Evolutionary conservation across 108 stramenopile species (phyloP).

Genomic region (Stephanodiscus minutulus): DNA sequence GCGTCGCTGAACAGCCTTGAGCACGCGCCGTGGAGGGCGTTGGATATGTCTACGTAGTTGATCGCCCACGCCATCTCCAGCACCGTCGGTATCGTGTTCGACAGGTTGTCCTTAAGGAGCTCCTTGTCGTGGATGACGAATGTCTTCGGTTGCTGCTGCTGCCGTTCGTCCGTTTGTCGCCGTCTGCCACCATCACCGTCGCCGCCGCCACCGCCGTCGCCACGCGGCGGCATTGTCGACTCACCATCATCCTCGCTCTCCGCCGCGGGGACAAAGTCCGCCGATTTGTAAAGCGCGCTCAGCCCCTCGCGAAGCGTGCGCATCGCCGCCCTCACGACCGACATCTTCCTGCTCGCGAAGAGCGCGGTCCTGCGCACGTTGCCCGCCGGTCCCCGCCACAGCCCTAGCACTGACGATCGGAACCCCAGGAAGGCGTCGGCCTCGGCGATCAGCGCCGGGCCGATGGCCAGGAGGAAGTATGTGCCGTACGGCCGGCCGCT

Average conservation of each 20-base stretch:
- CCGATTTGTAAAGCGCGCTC: constrained; percentile 35
- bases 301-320: constrained; percentile 26
- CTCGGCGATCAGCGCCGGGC: constrained; percentile 52
- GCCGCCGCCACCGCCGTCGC: background rate
- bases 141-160: background rate
- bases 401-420: constrained; percentile 39
- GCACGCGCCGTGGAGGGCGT: constrained; percentile 44
- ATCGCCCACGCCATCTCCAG: constrained; percentile 50
- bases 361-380: constrained; percentile 26
- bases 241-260: too few relatives aligned
- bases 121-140: constrained; percentile 20
- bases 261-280: constrained; percentile 23
- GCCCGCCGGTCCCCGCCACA: constrained; percentile 44
- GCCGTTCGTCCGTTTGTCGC: constrained; percentile 4
- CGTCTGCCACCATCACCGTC: too few relatives aligned
- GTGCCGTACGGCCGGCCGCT: constrained; percentile 30
- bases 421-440: constrained; percentile 40
- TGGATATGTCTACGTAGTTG: constrained; percentile 50
- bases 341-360: constrained; percentile 23
- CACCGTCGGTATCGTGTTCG: constrained; percentile 43
- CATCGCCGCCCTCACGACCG: constrained; percentile 31
- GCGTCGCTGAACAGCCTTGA: constrained; percentile 51
- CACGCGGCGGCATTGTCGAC: too few relatives aligned
- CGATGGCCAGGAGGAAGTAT: constrained; percentile 44
- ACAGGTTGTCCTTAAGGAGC: constrained; percentile 26